Evolutionary conservation across 2,329 filamentous ascomycete genomes (phyloP), one percentile per base, ranked within the genome.

Genomic region (Nakataea oryzae): DNA sequence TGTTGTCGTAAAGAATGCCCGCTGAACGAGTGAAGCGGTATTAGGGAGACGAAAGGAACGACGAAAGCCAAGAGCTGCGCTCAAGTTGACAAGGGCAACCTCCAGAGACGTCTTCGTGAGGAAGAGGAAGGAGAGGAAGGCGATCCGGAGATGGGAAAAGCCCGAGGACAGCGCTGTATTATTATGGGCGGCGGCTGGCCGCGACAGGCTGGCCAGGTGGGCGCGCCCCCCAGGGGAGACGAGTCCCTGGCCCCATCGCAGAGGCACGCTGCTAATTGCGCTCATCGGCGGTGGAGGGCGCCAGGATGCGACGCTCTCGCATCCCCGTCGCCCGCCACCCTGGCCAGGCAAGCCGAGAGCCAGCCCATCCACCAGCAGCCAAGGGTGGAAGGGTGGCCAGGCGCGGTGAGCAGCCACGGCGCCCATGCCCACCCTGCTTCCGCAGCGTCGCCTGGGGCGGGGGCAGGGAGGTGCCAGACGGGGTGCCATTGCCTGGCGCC

Each of bases 11-110:
- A 89, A 77, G 86, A 90, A 80, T 86, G 87, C 84, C 89, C 89
- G 89, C 89, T 92, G 79, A 93, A 91, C 75, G 90, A 91, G 86
- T 91, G 88, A 90, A 90, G 87, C 87, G 87, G 87, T 87, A 71
- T 76, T 80, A 68, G 69, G 65, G 71, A 68, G 70, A 72, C 72
- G 73, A 70, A 79, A 78, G 73, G 78, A 77, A 77, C 72, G 76
- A 78, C 75, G 78, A 81, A 80, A 80, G 77, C 75, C 71, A 74
- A 73, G 71, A 69, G 69, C 73, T 71, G 71, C 72, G 74, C 74
- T 75, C 76, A 75, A 76, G 76, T 79, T 76, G 78, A 78, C 74
- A 76, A 77, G 76, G 76, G 77, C 75, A 79, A 79, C 76, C 79
- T 80, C 75, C 73, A 78, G 73, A 74, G 66, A 67, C 62, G 73